A percentile compares a stretch with the other conserved stretches of the same genome.
Conservation (phyloP, 768 basidiomycete species). For the Termitomyces sp. region DNA sequence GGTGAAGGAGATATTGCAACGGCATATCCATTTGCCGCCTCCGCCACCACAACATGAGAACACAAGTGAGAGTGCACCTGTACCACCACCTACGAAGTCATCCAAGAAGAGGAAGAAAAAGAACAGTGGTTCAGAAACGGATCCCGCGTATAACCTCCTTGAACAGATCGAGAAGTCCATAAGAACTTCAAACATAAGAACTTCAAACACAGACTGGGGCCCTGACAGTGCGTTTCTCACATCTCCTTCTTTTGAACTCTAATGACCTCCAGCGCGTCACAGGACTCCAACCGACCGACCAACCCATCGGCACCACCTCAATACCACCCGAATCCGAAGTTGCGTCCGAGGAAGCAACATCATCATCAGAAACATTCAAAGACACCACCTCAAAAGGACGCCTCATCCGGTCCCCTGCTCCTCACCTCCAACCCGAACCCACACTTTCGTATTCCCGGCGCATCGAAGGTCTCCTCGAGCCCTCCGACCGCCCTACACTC, state of each 20-base stretch:
- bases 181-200: not conserved
- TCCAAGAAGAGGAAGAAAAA: not conserved
- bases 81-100: no score
- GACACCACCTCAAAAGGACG: not conserved
- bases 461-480: slow-evolving; percentile 34
- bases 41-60: no score
- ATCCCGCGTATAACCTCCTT: not conserved
- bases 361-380: not conserved
- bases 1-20: no score
- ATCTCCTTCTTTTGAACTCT: not conserved
- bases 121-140: not conserved
- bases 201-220: slow-evolving; percentile 18
- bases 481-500: slow-evolving; percentile 14
- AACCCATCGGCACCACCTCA: not conserved
- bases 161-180: rapidly evolving
- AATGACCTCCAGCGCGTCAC: not conserved
- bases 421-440: not conserved
- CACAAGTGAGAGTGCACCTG: no score
- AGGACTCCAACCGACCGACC: slow-evolving; percentile 5
- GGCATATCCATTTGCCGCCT: no score
- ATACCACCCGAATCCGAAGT: not conserved
- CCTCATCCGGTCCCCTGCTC: not conserved
- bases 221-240: slow-evolving; percentile 20
- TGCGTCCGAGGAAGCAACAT: no score
- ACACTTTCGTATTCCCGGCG: slow-evolving; percentile 26